A percentile compares a stretch with the other conserved stretches of the same genome.
Conservation (phyloP, 345 rosid genomes). For the Gossypium mustelinum region DNA sequence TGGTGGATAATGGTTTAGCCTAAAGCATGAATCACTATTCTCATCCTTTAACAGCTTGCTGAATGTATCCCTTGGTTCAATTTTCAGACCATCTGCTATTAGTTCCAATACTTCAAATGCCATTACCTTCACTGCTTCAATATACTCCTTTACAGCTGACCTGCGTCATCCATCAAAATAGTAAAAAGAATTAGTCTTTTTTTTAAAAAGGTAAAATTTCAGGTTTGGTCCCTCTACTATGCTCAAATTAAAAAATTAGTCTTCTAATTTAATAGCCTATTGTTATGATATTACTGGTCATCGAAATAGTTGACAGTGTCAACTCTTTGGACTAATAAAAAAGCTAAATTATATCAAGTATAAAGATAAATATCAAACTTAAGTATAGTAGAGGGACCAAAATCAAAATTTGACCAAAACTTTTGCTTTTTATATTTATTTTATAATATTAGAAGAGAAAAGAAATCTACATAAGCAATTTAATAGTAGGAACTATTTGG, state of each 20-base stretch:
- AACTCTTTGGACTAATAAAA: too few relatives aligned
- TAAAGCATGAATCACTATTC: slow-evolving; percentile 68
- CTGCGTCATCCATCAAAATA: slow-evolving; percentile 26
- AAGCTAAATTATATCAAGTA: too few relatives aligned
- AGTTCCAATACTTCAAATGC: slow-evolving; percentile 63
- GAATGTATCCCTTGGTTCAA: slow-evolving; percentile 46
- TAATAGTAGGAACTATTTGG: not conserved
- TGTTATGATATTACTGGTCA: too few relatives aligned
- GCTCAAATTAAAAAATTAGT: not conserved
- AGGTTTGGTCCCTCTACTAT: not conserved
- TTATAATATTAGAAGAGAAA: too few relatives aligned
- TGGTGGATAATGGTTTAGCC: slow-evolving; percentile 83
- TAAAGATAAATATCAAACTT: too few relatives aligned
- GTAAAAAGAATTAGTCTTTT: not conserved
- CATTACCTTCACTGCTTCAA: slow-evolving; percentile 50
- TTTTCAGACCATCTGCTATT: slow-evolving; percentile 64
- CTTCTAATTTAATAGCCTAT: too few relatives aligned
- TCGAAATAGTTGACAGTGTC: too few relatives aligned
- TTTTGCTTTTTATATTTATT: too few relatives aligned
- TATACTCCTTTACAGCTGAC: slow-evolving; percentile 52
- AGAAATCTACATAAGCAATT: too few relatives aligned
- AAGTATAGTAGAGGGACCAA: too few relatives aligned
- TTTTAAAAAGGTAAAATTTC: not conserved
- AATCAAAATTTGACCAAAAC: too few relatives aligned
- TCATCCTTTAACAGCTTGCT: slow-evolving; percentile 60